phyloP scores from a whole-genome alignment of 2,329 filamentous ascomycete genomes.

The Arthrinium phaeospermum region DNA sequence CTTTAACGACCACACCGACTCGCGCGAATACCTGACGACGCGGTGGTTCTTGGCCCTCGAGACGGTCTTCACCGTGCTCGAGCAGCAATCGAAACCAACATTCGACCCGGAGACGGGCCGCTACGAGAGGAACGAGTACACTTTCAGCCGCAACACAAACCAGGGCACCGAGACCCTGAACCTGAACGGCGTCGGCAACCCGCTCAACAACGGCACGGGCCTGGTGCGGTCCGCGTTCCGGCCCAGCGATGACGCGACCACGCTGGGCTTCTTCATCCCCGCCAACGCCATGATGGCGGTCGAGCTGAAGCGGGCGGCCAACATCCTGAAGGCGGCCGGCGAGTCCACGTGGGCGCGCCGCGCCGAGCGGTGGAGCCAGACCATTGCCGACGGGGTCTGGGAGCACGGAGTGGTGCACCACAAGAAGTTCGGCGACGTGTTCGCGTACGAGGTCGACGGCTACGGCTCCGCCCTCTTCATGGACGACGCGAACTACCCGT shows the following conservation, averaged over 20 bases:
- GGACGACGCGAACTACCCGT: constrained; percentile 90
- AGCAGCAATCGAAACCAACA: constrained; percentile 79
- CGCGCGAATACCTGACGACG: constrained; percentile 76
- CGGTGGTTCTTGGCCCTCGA: constrained; percentile 83
- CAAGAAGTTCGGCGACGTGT: constrained; percentile 77
- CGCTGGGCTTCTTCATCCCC: constrained; percentile 92
- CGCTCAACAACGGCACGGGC: constrained; percentile 81
- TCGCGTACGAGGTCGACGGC: constrained; percentile 87
- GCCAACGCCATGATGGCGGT: constrained; percentile 96
- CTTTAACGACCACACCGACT: constrained; percentile 81
- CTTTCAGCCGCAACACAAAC: constrained; percentile 81
- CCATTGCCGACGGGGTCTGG: constrained; percentile 78
- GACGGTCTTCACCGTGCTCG: constrained; percentile 74
- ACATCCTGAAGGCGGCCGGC: constrained; percentile 67
- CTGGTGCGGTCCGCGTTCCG: constrained; percentile 91
- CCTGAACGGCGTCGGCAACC: constrained; percentile 86
- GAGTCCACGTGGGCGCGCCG: constrained; percentile 58
- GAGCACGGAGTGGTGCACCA: constrained; percentile 83
- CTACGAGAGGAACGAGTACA: constrained; percentile 79
- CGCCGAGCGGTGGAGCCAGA: constrained; percentile 63
- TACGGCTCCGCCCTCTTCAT: constrained; percentile 83
- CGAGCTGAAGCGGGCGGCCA: constrained; percentile 77
- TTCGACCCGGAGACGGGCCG: constrained; percentile 72
- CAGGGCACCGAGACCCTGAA: constrained; percentile 89
- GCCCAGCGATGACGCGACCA: constrained; percentile 93